Conservation (phyloP, 2,329 filamentous ascomycete species). For the Cercospora sp. region DNA sequence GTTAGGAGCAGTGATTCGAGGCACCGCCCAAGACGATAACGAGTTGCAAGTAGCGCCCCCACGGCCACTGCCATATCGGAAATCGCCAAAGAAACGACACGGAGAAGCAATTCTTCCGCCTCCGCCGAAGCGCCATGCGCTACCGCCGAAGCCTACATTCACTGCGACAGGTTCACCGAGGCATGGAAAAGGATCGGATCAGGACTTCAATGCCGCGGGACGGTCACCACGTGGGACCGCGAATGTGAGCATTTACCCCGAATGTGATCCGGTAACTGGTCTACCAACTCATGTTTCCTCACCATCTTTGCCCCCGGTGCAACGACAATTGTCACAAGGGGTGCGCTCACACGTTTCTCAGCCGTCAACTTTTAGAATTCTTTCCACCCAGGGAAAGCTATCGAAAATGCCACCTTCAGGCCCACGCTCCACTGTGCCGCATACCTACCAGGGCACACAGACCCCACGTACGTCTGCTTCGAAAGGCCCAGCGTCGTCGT, state of each 20-base stretch:
- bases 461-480: neutral
- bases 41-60: constrained; percentile 9
- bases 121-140: neutral
- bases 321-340: neutral
- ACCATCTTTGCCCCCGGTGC: neutral
- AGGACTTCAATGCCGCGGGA: neutral
- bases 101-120: neutral
- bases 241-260: neutral
- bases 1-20: constrained; percentile 9
- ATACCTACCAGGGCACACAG: neutral
- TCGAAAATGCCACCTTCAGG: neutral
- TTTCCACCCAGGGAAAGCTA: neutral
- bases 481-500: neutral
- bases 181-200: neutral
- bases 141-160: neutral
- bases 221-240: neutral
- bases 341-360: neutral
- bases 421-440: neutral
- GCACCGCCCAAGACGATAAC: constrained; percentile 2
- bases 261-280: neutral
- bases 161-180: neutral
- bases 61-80: constrained; percentile 1
- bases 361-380: neutral
- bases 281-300: neutral
- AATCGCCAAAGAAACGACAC: constrained; percentile 4